Conservation (phyloP, 139 green algal genomes). For the Pedinophyceae sp. region DNA sequence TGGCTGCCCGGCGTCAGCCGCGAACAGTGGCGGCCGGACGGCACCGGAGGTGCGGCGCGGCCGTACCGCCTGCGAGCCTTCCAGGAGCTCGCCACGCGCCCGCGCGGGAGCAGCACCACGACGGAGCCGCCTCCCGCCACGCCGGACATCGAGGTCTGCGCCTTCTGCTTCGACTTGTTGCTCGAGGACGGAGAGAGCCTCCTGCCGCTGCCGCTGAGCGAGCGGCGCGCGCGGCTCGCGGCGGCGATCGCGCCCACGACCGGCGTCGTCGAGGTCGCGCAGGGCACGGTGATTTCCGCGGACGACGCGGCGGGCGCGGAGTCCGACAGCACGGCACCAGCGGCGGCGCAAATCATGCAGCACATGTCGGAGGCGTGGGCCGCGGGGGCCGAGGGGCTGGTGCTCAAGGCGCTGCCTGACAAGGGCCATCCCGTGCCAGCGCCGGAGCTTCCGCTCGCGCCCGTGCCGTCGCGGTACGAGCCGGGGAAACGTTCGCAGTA, state of each 20-base stretch:
- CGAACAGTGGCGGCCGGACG: background rate
- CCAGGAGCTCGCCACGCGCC: conserved; percentile 67
- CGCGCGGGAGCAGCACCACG: conserved; percentile 25
- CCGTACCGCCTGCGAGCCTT: conserved; percentile 43
- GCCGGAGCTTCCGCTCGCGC: no score
- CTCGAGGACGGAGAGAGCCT: conserved; percentile 38
- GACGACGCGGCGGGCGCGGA: no score
- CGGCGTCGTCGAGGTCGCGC: no score
- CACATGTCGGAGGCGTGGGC: conserved; percentile 31
- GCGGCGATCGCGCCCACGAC: conserved; percentile 8
- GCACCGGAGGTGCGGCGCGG: background rate
- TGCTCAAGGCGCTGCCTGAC: conserved; percentile 63
- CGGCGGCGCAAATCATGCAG: background rate
- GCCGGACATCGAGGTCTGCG: conserved; percentile 32
- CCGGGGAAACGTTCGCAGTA: conserved; percentile 44
- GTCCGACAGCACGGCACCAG: no score
- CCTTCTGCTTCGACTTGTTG: conserved; percentile 81
- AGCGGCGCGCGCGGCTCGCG: conserved; percentile 21
- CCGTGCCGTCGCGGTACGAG: conserved; percentile 30
- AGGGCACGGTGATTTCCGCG: no score
- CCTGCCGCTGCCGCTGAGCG: conserved; percentile 27
- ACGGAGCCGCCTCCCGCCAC: background rate
- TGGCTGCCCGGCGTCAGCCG: no score
- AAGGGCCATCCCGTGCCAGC: conserved; percentile 1
- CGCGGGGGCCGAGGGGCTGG: conserved; percentile 51